A percentile compares a stretch with the other conserved stretches of the same genome.
Evolutionary conservation across 1,139 yeast genomes (phyloP).

Genomic region (Pichia kudriavzevii): DNA sequence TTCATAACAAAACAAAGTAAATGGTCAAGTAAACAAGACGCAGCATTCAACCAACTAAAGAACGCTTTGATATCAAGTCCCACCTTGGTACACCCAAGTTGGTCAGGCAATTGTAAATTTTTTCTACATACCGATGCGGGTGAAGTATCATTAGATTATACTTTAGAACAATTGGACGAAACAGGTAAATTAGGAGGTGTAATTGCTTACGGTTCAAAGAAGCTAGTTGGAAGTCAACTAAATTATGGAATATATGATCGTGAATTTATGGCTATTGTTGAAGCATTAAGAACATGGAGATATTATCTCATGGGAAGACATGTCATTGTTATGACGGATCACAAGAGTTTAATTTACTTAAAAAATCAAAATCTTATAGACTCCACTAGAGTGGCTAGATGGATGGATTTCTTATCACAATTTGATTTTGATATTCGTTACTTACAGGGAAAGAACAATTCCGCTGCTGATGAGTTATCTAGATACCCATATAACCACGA

Average conservation of each 20-base stretch:
- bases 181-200: conserved; percentile 1
- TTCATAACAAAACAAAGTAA: conserved; percentile 1
- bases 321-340: conserved; percentile 3
- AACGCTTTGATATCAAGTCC: neutral
- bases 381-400: conserved; percentile 3
- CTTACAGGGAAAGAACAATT: neutral
- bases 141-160: conserved; percentile 2
- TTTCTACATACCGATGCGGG: conserved; percentile 5
- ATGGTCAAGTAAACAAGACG: conserved; percentile 2
- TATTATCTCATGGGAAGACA: conserved; percentile 2
- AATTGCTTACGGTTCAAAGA: conserved; percentile 4
- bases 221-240: conserved; percentile 1
- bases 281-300: conserved; percentile 5
- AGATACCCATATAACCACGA: neutral
- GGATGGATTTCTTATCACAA: conserved; percentile 5
- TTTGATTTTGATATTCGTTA: conserved; percentile 5
- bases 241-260: conserved; percentile 3
- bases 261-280: conserved; percentile 5
- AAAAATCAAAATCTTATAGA: conserved; percentile 3
- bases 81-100: neutral
- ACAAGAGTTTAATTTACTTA: conserved; percentile 1
- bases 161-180: conserved; percentile 5
- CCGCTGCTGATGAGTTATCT: conserved; percentile 4
- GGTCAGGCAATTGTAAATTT: neutral
- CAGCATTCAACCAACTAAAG: conserved; percentile 4